Base-by-base conservation (phyloP, 2,329 filamentous ascomycete genomes). In the Aspergillus versicolor region DNA sequence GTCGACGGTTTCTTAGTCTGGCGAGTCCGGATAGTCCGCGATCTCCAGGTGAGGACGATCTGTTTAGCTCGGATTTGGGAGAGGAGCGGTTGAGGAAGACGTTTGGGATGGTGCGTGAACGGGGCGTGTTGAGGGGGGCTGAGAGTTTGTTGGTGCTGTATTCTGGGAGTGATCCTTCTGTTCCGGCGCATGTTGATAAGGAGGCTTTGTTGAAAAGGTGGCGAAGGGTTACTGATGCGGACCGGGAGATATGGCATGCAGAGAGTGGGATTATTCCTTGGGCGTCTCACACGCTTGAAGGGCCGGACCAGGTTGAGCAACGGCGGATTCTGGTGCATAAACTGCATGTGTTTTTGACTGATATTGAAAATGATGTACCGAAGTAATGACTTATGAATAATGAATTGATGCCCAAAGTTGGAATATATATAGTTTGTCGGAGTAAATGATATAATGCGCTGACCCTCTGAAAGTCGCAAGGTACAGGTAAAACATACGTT, bases 61-160 rank as follows among this genome's bases (percentile, higher is more conserved):
- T 89, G 68, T 96, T 96, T 76, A 92, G 89, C 15, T 87, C 85
- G 3, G 89, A 94, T 68, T 75, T 95, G 15, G 72, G 77, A 0
- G 81, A 84, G 37, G 79, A 83, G 34, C 77, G 80, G 19, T 76
- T 92, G 5, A 67, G 73, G 22, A 70, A 70, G 13, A 88, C 87
- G 13, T 96, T 93, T 81, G 82, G 86, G 3, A 76, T 67, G 61
- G 70, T 81, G 30, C 63, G 66, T 1, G 48, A 66, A 15, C 61
- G 67, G 13, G 76, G 75, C 0, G 49, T 79, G n/a, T 45, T 80
- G 53, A 70, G 66, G 54, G 66, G 68, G 4, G n/a, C n/a, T 7
- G 22, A 19, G 6, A 75, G 70, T 49, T 52, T 79, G 51, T 66
- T 81, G 61, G 73, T 77, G 15, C 61, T 81, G 43, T 76, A 77